Percentiles rank a stretch among this genome's conserved stretches.
Conservation (phyloP, 1,284 basidiomycete genomes). For the Ganoderma leucocontextum region DNA sequence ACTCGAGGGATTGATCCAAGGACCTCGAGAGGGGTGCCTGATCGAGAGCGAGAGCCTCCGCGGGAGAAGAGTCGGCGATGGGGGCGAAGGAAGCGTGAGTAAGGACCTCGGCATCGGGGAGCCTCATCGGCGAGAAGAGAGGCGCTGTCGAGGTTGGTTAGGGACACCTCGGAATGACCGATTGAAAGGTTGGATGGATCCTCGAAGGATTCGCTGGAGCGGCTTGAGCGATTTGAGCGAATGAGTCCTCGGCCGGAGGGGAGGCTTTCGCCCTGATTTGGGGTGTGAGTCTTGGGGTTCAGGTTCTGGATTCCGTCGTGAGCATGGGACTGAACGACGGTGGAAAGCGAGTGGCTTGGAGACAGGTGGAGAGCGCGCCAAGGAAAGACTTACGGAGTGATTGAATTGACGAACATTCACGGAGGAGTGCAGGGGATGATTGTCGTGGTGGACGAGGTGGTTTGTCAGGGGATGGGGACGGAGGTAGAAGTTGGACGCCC, state of each 20-base stretch:
- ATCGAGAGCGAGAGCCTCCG: constrained; percentile 15
- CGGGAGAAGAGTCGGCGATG: constrained; percentile 26
- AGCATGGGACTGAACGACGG: not conserved
- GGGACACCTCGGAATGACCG: constrained; percentile 39
- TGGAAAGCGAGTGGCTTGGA: not conserved
- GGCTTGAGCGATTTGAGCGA: constrained; percentile 39
- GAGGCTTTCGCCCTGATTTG: constrained; percentile 40
- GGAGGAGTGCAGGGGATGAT: constrained; percentile 6
- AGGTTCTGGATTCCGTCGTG: not conserved
- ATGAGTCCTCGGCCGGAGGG: constrained; percentile 45
- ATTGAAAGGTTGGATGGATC: constrained; percentile 45
- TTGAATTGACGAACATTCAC: constrained; percentile 9
- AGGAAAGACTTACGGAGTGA: constrained; percentile 16
- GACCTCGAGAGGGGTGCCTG: constrained; percentile 21
- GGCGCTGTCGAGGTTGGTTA: constrained; percentile 36
- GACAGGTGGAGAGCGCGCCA: not conserved
- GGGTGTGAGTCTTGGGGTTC: constrained; percentile 17
- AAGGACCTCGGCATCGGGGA: constrained; percentile 20
- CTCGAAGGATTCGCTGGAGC: constrained; percentile 34
- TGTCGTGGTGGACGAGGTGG: constrained; percentile 20
- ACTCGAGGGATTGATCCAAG: constrained; percentile 25
- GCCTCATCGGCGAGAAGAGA: constrained; percentile 38
- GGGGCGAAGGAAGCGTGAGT: constrained; percentile 25
- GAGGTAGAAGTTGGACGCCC: constrained; percentile 62
- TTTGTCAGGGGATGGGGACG: constrained; percentile 68